A percentile compares a stretch with the other conserved stretches of the same genome.
These are phyloP conservation scores for Lipomyces starkeyi DNA, from an alignment of 805 yeast species.

Conservation along the genomic window DNA sequence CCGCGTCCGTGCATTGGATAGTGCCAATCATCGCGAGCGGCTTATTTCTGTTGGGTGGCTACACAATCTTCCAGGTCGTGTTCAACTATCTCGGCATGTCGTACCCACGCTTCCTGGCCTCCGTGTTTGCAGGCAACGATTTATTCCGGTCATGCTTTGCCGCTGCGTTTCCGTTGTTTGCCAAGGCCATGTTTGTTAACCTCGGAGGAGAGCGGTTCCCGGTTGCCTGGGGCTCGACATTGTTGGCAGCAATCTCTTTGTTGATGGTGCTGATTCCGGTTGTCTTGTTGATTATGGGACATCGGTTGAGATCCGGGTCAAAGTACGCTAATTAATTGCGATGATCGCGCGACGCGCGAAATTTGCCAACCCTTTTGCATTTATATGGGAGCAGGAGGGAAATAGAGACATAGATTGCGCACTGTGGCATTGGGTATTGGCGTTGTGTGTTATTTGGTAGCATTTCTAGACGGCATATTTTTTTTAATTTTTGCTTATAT, in stretches of 20 bases:
- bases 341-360: too few species aligned
- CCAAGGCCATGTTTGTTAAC: slow-evolving; percentile 14
- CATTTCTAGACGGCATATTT: too few species aligned
- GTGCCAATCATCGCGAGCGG: too few species aligned
- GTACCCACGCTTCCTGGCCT: slow-evolving; percentile 58
- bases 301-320: slow-evolving; percentile 7
- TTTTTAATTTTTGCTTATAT: too few species aligned
- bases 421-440: too few species aligned
- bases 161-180: slow-evolving; percentile 16
- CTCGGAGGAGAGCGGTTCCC: slow-evolving; percentile 44
- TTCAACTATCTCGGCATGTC: slow-evolving; percentile 57
- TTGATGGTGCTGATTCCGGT: slow-evolving; percentile 43
- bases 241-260: slow-evolving; percentile 54
- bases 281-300: not conserved
- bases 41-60: too few species aligned
- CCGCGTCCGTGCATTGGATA: too few species aligned
- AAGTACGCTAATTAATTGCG: slow-evolving; percentile 6
- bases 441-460: too few species aligned
- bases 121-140: slow-evolving; percentile 64
- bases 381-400: too few species aligned
- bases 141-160: slow-evolving; percentile 41
- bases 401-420: too few species aligned
- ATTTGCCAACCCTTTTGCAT: too few species aligned
- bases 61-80: slow-evolving; percentile 58
- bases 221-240: slow-evolving; percentile 62